phyloP scores from a whole-genome alignment of 2,329 filamentous ascomycete species.

The Pochonia chlamydosporia region DNA sequence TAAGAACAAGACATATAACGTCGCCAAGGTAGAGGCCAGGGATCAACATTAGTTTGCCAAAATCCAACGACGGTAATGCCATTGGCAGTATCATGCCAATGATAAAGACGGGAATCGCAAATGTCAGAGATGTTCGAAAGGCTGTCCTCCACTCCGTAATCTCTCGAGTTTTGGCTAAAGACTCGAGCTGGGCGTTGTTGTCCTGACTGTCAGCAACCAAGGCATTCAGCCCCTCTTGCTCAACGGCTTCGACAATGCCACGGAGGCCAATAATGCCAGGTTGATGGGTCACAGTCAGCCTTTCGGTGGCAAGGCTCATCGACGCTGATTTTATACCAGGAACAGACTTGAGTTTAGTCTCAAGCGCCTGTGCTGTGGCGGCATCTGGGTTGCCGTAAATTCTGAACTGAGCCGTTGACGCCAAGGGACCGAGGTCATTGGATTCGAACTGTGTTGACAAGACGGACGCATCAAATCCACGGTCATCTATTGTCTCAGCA shows the following conservation, averaged over 20 bases:
- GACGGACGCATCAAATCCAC: slow-evolving; percentile 82
- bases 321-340: slow-evolving; percentile 70
- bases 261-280: slow-evolving; percentile 71
- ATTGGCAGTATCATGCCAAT: slow-evolving; percentile 94
- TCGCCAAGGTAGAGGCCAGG: slow-evolving; percentile 85
- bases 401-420: slow-evolving; percentile 68
- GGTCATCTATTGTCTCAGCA: slow-evolving; percentile 76
- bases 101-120: slow-evolving; percentile 85
- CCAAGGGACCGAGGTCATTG: slow-evolving; percentile 45
- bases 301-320: slow-evolving; percentile 67
- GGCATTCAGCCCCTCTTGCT: slow-evolving; percentile 80
- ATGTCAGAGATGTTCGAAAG: slow-evolving; percentile 70
- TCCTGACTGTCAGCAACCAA: slow-evolving; percentile 87
- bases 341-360: slow-evolving; percentile 58
- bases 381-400: slow-evolving; percentile 74
- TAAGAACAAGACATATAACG: slow-evolving; percentile 74
- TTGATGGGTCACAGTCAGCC: slow-evolving; percentile 68
- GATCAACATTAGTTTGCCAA: slow-evolving; percentile 61
- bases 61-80: slow-evolving; percentile 69
- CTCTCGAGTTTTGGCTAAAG: slow-evolving; percentile 90
- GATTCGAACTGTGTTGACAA: slow-evolving; percentile 65
- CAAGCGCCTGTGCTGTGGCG: slow-evolving; percentile 65
- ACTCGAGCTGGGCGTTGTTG: slow-evolving; percentile 94
- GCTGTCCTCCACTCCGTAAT: slow-evolving; percentile 88
- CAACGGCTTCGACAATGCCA: slow-evolving; percentile 73